Conservation (phyloP, 2,329 filamentous ascomycete genomes). For the Calonectria leucothoes region DNA sequence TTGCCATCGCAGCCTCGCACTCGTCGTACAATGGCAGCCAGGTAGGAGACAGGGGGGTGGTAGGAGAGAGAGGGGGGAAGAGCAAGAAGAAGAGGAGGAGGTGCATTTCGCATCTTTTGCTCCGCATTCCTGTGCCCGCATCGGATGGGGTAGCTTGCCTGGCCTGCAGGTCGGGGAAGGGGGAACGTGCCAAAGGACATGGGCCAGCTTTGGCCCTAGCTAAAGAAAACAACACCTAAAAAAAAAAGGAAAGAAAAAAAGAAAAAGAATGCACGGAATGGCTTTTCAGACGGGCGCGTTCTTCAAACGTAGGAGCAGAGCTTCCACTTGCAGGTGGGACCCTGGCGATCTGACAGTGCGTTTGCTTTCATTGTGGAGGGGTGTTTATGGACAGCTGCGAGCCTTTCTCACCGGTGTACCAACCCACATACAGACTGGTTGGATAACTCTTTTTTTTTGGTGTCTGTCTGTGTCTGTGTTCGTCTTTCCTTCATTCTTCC, state of each 20-base stretch:
- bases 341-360: constrained; percentile 7
- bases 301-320: not conserved
- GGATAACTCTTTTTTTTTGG: not conserved
- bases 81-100: not conserved
- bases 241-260: not conserved
- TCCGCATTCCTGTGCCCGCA: constrained; percentile 23
- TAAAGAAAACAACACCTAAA: not conserved
- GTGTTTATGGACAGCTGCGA: not conserved
- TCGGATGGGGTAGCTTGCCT: constrained; percentile 3
- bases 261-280: not conserved
- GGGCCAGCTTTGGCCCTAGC: not conserved
- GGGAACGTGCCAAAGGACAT: constrained; percentile 6
- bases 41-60: not conserved
- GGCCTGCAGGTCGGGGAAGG: not conserved
- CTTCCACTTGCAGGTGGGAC: not conserved
- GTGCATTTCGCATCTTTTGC: not conserved
- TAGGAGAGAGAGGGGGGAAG: not conserved
- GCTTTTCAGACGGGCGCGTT: not conserved
- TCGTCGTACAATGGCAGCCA: not conserved
- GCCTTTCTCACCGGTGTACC: constrained; percentile 10
- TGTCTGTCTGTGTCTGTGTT: not conserved
- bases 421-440: not conserved
- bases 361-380: not conserved
- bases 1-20: constrained; percentile 2
- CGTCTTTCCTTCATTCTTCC: not conserved